Base-by-base conservation (phyloP, 2,329 filamentous ascomycete species). In the Calonectria pteridis region DNA sequence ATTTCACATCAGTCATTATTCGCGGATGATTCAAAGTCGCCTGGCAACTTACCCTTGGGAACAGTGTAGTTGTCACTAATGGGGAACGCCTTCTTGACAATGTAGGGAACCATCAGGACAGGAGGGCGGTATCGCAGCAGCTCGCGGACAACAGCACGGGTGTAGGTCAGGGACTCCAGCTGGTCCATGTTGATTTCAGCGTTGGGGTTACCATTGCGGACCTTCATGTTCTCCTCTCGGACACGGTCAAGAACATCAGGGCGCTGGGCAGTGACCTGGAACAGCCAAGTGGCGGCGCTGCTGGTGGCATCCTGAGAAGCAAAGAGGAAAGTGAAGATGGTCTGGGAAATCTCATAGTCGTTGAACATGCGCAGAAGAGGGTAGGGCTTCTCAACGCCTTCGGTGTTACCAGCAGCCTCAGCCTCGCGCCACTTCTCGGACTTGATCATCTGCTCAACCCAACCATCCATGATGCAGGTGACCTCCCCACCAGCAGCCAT, bases 301-400 rank as follows among this genome's bases (percentile, higher is more conserved):
- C 94, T 97, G 75, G 97, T 98, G 77, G 97, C 97, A 84, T 99
- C 97, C 86, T 98, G 97, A 4, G 96, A 98, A 74, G 97, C 96
- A 86, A 98, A 98, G 75, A 98, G 90, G 89, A 98, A 98, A 64
- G 96, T 98, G 87, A 98, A 98, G 82, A 98, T 84, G 29, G 96
- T 98, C 88, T 97, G 94, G 71, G 95, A 91, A 81, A 98, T 98
- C 86, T 98, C 96, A 81, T 93, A 94, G 83, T 98, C 94, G 85
- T 90, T 93, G 86, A 98, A 98, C 79, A 94, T 92, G 82, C 96
- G 94, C 69, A 98, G 90, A 33, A 98, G 84, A 79, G 94, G 94
- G 26, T 91, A 86, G 67, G 96, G 96, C 91, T 98, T 98, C 85
- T 94, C 92, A 9, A 94, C 86, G 20, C 89, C 87, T 73, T 95